Percentiles rank a stretch among this genome's conserved stretches.
Conservation (phyloP, 768 basidiomycete species). For the Pleurotus tuber-regium region DNA sequence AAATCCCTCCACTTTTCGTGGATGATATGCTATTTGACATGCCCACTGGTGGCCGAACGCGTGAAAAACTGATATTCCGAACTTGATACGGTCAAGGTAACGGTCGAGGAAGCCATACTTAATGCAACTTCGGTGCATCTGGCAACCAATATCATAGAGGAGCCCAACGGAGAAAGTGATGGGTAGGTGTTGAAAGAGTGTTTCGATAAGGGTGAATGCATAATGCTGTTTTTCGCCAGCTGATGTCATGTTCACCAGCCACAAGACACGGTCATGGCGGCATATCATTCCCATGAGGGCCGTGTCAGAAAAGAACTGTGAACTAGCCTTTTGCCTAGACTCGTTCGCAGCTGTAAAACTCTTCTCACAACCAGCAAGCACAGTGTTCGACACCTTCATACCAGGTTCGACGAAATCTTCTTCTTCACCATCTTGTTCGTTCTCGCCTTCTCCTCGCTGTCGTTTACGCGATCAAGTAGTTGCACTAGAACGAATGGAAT, state of each 20-base stretch:
- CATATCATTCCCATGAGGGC: constrained; percentile 37
- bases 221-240: constrained; percentile 33
- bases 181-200: constrained; percentile 32
- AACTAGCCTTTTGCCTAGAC: constrained; percentile 23
- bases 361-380: constrained; percentile 29
- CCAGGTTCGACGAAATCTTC: constrained; percentile 18
- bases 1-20: constrained; percentile 27
- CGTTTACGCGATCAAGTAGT: background rate
- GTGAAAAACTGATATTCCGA: constrained; percentile 35
- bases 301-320: constrained; percentile 27
- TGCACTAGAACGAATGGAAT: constrained; percentile 5
- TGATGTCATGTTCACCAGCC: constrained; percentile 33
- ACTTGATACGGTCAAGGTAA: constrained; percentile 22
- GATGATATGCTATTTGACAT: constrained; percentile 35
- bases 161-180: constrained; percentile 18
- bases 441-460: background rate
- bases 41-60: constrained; percentile 39
- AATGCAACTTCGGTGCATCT: constrained; percentile 23
- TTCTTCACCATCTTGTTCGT: no score
- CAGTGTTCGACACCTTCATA: constrained; percentile 24
- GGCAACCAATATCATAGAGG: constrained; percentile 37
- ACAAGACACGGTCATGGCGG: constrained; percentile 31
- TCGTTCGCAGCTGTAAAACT: constrained; percentile 31
- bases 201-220: constrained; percentile 26
- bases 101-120: constrained; percentile 25